These are phyloP conservation scores for Neonectria neomacrospora DNA, from an alignment of 2,329 filamentous ascomycete species.

Conservation along the genomic window DNA sequence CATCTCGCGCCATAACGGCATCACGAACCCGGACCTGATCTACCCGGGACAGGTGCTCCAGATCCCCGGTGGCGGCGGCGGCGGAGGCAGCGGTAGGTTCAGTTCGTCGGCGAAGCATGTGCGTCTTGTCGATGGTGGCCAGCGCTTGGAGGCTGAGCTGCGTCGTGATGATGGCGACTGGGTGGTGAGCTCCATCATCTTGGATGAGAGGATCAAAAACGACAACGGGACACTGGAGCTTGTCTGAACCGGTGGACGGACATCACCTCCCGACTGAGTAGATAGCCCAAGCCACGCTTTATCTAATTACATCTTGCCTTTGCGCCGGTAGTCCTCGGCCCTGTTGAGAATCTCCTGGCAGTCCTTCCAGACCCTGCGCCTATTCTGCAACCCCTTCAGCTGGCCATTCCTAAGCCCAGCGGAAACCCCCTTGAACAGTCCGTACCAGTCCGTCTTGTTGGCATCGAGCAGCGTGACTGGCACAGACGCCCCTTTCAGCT, in stretches of 20 bases:
- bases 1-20: conserved; percentile 52
- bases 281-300: not conserved
- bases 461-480: conserved; percentile 3
- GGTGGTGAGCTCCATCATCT: conserved; percentile 45
- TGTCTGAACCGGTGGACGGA: not conserved
- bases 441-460: conserved; percentile 17
- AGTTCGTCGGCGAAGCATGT: conserved; percentile 50
- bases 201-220: conserved; percentile 51
- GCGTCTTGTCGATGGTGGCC: conserved; percentile 51
- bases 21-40: conserved; percentile 56
- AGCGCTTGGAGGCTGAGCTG: conserved; percentile 49
- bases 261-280: too few species aligned
- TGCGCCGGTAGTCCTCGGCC: conserved; percentile 9
- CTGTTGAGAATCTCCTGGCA: conserved; percentile 13
- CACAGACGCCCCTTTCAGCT: not conserved
- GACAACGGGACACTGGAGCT: conserved; percentile 44
- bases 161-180: conserved; percentile 45
- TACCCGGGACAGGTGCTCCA: conserved; percentile 55
- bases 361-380: conserved; percentile 23
- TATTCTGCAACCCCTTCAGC: conserved; percentile 18
- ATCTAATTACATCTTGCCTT: conserved; percentile 9
- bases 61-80: conserved; percentile 46
- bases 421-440: not conserved
- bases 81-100: conserved; percentile 45
- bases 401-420: not conserved